These are phyloP conservation scores for Xylariomycetidae sp. DNA, from an alignment of 2,329 filamentous ascomycete species.

Conservation along the genomic window DNA sequence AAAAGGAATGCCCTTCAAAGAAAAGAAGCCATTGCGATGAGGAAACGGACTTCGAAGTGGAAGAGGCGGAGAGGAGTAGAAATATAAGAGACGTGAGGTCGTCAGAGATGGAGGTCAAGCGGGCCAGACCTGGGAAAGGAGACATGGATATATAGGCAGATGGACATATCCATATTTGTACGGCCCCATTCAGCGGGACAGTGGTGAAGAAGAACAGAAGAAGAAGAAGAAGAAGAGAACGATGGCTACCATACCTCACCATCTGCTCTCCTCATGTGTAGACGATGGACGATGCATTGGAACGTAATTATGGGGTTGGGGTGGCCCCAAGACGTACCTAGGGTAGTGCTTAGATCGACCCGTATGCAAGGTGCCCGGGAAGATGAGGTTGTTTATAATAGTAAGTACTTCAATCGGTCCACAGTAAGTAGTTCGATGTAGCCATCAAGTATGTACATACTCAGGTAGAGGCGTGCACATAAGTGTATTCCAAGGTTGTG, in stretches of 20 bases:
- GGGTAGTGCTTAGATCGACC: constrained; percentile 12
- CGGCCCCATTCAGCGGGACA: constrained; percentile 21
- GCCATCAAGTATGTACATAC: constrained; percentile 8
- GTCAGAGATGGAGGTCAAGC: constrained; percentile 19
- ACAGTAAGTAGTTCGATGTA: constrained; percentile 2
- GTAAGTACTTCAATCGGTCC: too few species aligned
- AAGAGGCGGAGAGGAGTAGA: constrained; percentile 12
- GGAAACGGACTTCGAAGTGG: constrained; percentile 18
- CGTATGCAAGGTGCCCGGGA: constrained; percentile 14
- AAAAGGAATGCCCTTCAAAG: constrained; percentile 26
- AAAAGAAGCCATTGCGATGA: constrained; percentile 36
- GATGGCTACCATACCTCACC: too few species aligned
- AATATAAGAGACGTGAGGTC: constrained; percentile 17
- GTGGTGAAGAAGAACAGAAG: too few species aligned
- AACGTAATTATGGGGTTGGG: constrained; percentile 25
- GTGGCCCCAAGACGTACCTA: constrained; percentile 17
- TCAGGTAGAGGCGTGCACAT: too few species aligned
- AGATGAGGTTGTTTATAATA: too few species aligned
- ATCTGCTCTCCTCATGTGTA: too few species aligned
- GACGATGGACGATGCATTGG: constrained; percentile 18
- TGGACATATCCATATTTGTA: constrained; percentile 23
- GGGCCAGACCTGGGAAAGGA: constrained; percentile 32
- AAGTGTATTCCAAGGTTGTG: too few species aligned
- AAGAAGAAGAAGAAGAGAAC: too few species aligned
- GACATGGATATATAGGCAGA: constrained; percentile 44